Percentiles rank a stretch among this genome's conserved stretches.
These are phyloP conservation scores for Colletotrichum agaves DNA, from an alignment of 2,329 filamentous ascomycete genomes.

Conservation along the genomic window DNA sequence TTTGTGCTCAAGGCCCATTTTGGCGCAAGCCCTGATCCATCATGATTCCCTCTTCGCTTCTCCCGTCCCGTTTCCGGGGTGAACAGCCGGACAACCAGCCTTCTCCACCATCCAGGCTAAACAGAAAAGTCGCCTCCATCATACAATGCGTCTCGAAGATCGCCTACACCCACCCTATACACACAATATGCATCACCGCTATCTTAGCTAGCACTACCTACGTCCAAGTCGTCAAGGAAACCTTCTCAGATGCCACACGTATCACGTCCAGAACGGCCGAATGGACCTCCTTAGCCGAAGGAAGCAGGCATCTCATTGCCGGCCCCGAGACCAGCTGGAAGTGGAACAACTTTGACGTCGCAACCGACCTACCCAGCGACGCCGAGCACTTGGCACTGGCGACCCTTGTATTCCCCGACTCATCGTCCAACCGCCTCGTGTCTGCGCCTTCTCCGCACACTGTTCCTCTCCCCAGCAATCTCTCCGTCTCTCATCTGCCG, in stretches of 20 bases:
- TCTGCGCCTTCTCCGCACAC: conserved; percentile 74
- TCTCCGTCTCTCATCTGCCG: conserved; percentile 79
- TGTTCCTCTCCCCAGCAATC: conserved; percentile 78
- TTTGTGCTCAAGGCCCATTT: too few relatives aligned
- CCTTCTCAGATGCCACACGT: conserved; percentile 76
- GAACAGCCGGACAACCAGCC: conserved; percentile 60
- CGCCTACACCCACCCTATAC: conserved; percentile 92
- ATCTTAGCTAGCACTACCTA: conserved; percentile 95
- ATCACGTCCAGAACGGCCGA: conserved; percentile 72
- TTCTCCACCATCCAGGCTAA: conserved; percentile 65
- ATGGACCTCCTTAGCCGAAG: conserved; percentile 80
- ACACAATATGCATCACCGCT: conserved; percentile 91
- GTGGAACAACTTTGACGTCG: conserved; percentile 80
- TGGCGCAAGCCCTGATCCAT: too few relatives aligned
- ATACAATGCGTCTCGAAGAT: conserved; percentile 83
- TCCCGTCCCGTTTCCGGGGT: conserved; percentile 72
- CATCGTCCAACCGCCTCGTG: conserved; percentile 73
- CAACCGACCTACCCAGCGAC: conserved; percentile 51
- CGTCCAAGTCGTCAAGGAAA: conserved; percentile 89
- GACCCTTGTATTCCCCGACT: conserved; percentile 91
- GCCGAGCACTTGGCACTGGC: conserved; percentile 81
- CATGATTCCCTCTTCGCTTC: conserved; percentile 65
- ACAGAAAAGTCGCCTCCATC: conserved; percentile 75
- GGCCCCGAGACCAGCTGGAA: conserved; percentile 87
- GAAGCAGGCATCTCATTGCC: conserved; percentile 79